Conservation (phyloP, 2,329 filamentous ascomycete species). For the Seiridium cupressi region DNA sequence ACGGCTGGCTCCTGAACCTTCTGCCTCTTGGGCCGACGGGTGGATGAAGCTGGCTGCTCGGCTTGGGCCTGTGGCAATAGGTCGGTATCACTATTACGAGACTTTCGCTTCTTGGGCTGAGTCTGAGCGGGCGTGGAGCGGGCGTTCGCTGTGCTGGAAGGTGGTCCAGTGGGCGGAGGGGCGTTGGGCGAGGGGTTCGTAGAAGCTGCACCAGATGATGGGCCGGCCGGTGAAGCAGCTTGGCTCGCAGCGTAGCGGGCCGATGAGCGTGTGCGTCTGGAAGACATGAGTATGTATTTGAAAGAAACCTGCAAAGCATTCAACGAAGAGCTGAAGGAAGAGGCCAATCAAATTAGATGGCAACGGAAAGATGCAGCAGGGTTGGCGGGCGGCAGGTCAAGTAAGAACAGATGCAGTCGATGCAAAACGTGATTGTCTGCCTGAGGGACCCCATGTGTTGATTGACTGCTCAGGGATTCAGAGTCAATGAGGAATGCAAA, state of each 20-base stretch:
- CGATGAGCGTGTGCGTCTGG: conserved; percentile 94
- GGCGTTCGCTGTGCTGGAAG: conserved; percentile 35
- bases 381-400: neutral
- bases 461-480: neutral
- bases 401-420: neutral
- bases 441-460: neutral
- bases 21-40: conserved; percentile 69
- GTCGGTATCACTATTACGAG: conserved; percentile 47
- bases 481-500: conserved; percentile 1
- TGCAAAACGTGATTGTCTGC: neutral
- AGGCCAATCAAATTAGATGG: neutral
- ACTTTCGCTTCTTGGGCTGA: conserved; percentile 75
- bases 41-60: conserved; percentile 30
- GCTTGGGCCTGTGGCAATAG: conserved; percentile 30
- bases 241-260: conserved; percentile 80
- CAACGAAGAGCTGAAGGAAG: neutral
- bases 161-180: conserved; percentile 27
- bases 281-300: conserved; percentile 74
- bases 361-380: neutral
- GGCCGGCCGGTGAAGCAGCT: conserved; percentile 43
- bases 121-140: conserved; percentile 39
- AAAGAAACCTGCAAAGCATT: conserved; percentile 12
- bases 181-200: conserved; percentile 39
- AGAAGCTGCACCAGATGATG: conserved; percentile 36
- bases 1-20: conserved; percentile 55